Conservation (phyloP, 768 basidiomycete species). For the Hebeloma cylindrosporum region DNA sequence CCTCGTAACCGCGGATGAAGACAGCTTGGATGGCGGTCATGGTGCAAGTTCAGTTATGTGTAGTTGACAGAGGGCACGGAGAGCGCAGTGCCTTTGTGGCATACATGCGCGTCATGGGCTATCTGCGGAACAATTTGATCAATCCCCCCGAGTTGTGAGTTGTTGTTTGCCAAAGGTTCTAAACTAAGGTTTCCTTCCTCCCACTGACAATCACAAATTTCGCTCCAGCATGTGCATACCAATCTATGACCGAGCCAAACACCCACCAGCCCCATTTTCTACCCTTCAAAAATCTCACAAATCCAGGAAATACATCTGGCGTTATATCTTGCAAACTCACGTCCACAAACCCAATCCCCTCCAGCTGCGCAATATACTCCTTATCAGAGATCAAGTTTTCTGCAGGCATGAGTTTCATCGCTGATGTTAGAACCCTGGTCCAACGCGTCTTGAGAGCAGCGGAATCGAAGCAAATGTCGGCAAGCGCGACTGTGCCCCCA, state of each 20-base stretch:
- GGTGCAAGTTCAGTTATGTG: constrained; percentile 17
- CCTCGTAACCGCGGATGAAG: constrained; percentile 67
- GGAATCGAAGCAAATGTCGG: constrained; percentile 57
- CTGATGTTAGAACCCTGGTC: constrained; percentile 27
- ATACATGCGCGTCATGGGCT: neutral
- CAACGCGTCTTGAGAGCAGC: constrained; percentile 22
- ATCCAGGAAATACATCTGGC: constrained; percentile 56
- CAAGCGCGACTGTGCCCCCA: constrained; percentile 56
- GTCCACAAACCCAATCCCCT: constrained; percentile 51
- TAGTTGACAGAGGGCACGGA: neutral
- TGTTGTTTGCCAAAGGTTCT: constrained; percentile 4
- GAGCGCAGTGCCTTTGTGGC: neutral
- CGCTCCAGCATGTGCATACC: constrained; percentile 38
- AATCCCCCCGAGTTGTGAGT: too few relatives aligned
- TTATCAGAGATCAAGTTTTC: constrained; percentile 48
- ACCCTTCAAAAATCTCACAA: constrained; percentile 47
- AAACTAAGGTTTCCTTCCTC: constrained; percentile 13
- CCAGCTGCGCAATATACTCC: constrained; percentile 45
- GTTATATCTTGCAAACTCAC: constrained; percentile 58
- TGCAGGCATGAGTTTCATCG: constrained; percentile 45
- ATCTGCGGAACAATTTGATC: constrained; percentile 1
- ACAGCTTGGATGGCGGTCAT: constrained; percentile 81
- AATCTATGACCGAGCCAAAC: constrained; percentile 39
- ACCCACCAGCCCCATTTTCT: constrained; percentile 44
- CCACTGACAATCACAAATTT: constrained; percentile 53